Conservation (phyloP, 768 basidiomycete species). For the Rhodotorula graminis region DNA sequence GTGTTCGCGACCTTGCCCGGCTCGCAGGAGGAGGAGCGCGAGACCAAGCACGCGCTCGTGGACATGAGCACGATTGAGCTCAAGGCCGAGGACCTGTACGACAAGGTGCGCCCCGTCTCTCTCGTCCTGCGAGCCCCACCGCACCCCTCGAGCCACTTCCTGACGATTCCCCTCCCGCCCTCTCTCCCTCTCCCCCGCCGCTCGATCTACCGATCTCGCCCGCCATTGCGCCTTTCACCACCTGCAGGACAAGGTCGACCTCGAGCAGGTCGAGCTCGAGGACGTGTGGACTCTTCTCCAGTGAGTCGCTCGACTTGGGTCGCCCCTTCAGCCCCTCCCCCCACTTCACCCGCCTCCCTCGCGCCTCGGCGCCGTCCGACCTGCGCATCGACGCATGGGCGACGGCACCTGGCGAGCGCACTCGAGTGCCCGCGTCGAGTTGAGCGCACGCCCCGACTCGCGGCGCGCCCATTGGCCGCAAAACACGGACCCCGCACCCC, state of each 20-base stretch:
- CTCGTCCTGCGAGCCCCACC: no score
- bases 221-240: background rate
- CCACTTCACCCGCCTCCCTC: no score
- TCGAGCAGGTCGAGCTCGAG: conserved; percentile 92
- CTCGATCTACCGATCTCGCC: background rate
- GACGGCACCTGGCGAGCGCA: no score
- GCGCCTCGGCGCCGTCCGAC: background rate
- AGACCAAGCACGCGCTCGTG: conserved; percentile 61
- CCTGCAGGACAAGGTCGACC: conserved; percentile 81
- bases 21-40: conserved; percentile 36
- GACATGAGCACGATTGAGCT: conserved; percentile 87
- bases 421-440: no score
- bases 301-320: conserved; percentile 32
- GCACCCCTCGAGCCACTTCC: background rate
- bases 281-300: conserved; percentile 96
- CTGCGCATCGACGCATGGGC: no score
- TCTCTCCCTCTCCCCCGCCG: background rate
- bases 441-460: no score
- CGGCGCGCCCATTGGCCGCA: conserved; percentile 9
- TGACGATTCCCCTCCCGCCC: background rate
- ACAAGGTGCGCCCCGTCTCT: conserved; percentile 17
- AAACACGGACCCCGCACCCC: no score
- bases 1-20: background rate
- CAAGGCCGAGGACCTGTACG: conserved; percentile 72
- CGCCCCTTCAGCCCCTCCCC: background rate